These are phyloP conservation scores for Peribolospora baueri DNA, from an alignment of 768 basidiomycete genomes.

Conservation along the genomic window DNA sequence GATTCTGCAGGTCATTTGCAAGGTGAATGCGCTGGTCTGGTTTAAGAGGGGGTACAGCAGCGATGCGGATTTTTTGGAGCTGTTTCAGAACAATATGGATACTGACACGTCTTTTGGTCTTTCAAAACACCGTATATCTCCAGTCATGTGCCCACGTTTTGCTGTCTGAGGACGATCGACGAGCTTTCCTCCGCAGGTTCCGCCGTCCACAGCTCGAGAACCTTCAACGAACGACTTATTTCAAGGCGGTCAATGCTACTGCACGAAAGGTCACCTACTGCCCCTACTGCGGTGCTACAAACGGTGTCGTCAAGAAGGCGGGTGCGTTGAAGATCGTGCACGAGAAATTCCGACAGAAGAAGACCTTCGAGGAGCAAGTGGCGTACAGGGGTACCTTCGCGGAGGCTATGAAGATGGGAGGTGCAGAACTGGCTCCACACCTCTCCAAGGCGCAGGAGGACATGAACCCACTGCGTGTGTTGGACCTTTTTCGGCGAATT, in stretches of 20 bases:
- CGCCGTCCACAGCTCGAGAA: constrained; percentile 76
- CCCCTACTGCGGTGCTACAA: constrained; percentile 74
- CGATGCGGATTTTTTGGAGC: background rate
- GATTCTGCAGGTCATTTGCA: constrained; percentile 89
- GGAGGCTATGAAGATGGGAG: constrained; percentile 46
- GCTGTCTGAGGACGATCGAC: constrained; percentile 63
- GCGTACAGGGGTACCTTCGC: constrained; percentile 30
- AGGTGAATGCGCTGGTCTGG: constrained; percentile 29
- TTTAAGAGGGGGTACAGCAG: background rate
- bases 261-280: constrained; percentile 82
- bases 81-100: background rate
- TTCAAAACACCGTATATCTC: too few species aligned
- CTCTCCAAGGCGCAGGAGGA: constrained; percentile 80
- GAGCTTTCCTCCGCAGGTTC: constrained; percentile 66
- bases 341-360: constrained; percentile 88
- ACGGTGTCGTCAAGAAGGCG: constrained; percentile 88
- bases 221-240: constrained; percentile 54
- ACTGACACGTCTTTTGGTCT: background rate
- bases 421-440: constrained; percentile 63
- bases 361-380: constrained; percentile 19
- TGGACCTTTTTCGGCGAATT: constrained; percentile 76
- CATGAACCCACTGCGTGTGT: constrained; percentile 73
- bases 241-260: constrained; percentile 58
- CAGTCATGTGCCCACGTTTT: constrained; percentile 73
- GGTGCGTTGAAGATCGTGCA: constrained; percentile 89